Conservation (phyloP, 441 rosid genomes). For the Populus trichocarpa region DNA sequence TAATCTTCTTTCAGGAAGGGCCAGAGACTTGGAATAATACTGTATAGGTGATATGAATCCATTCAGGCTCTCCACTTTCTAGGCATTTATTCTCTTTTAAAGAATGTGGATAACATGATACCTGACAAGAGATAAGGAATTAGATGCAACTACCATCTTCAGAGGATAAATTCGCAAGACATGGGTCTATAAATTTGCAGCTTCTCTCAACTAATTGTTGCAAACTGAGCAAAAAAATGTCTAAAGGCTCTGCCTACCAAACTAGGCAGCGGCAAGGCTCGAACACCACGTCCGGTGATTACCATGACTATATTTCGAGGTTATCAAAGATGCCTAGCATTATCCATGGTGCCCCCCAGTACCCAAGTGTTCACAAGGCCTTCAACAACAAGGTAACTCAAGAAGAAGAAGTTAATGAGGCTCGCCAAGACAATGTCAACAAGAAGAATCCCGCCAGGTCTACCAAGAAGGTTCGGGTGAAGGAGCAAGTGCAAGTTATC, state of each 20-base stretch:
- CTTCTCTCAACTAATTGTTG: not conserved
- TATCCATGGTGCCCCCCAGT: constrained; percentile 29
- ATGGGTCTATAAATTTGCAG: constrained; percentile 30
- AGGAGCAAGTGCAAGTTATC: constrained; percentile 24
- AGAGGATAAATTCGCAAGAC: constrained; percentile 19
- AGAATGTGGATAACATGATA: not conserved
- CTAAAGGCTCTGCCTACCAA: not conserved
- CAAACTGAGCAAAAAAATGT: constrained; percentile 5
- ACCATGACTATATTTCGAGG: constrained; percentile 29
- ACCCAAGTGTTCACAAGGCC: constrained; percentile 33
- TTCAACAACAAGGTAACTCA: constrained; percentile 25
- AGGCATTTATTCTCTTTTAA: not conserved
- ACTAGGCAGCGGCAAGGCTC: constrained; percentile 20
- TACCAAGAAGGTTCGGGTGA: constrained; percentile 34
- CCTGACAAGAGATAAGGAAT: constrained; percentile 10
- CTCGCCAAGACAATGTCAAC: not conserved
- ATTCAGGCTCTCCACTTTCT: not conserved
- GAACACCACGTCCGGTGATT: constrained; percentile 34
- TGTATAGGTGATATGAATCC: not conserved
- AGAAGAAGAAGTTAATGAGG: not conserved
- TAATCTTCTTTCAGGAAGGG: not conserved
- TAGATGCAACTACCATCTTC: constrained; percentile 19
- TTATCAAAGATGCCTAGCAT: constrained; percentile 28
- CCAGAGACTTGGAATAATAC: too few species aligned
- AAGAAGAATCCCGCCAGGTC: constrained; percentile 17